Conservation (phyloP, 2,329 filamentous ascomycete genomes). For the Paracorniculantispora psalliotae region DNA sequence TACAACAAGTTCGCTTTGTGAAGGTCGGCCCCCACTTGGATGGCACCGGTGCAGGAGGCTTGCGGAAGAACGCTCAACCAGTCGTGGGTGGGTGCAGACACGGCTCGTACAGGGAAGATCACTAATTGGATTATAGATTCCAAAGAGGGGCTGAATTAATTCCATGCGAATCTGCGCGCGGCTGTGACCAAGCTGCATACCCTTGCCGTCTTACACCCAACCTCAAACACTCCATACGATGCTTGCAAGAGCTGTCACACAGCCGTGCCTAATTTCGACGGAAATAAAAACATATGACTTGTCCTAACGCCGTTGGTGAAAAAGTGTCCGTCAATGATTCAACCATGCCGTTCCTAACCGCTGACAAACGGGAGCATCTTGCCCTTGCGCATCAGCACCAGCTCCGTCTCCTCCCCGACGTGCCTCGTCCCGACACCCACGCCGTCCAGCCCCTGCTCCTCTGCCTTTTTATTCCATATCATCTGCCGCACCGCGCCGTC, state of each 20-base stretch:
- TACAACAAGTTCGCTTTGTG: not conserved
- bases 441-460: constrained; percentile 57
- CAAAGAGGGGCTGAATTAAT: not conserved
- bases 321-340: no score
- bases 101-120: no score
- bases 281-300: no score
- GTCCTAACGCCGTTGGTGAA: no score
- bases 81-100: no score
- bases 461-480: constrained; percentile 65
- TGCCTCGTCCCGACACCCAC: constrained; percentile 47
- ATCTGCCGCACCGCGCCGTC: constrained; percentile 60
- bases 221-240: no score
- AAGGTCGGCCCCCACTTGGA: not conserved
- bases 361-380: constrained; percentile 26
- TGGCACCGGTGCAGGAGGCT: not conserved
- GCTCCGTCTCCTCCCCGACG: constrained; percentile 29
- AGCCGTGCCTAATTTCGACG: no score
- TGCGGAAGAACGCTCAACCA: not conserved
- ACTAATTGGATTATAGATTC: no score
- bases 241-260: no score
- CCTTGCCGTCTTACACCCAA: not conserved
- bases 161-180: not conserved
- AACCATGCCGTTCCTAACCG: not conserved
- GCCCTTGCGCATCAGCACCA: constrained; percentile 50
- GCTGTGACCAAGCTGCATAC: not conserved